Evolutionary conservation across 352 stramenopile genomes (phyloP), one percentile per base, ranked within the genome.

Genomic region (Discostella stelligera): DNA sequence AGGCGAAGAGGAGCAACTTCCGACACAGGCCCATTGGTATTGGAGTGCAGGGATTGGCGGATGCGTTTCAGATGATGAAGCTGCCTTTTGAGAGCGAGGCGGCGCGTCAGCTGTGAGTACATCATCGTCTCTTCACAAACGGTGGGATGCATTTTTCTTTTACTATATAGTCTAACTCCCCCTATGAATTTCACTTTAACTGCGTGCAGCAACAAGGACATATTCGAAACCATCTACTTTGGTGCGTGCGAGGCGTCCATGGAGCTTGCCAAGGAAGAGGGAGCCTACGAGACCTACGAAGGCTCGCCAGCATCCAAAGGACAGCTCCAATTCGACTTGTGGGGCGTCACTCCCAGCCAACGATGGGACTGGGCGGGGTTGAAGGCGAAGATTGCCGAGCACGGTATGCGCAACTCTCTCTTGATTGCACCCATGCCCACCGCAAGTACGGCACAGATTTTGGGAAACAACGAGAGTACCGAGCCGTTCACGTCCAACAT

Each of bases 151-250:
- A n/a, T 66, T 3, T 52, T 14, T 63, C 32, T 11, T 63, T 46
- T 48, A n/a, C n/a, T n/a, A 13, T n/a, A 5, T 46, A 27, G 2
- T 53, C 48, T 53, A 9, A 27, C 14, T 10, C 44, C 48, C 52
- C 48, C 0, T 50, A 13, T 3, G 21, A 21, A 18, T 64, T 32
- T 32, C 5, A 44, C 37, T 44, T 44, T 14, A 3, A 44, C 2
- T 2, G 13, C 27, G 14, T 32, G 27, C 63, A 82, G 74, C 16
- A 99, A 99, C 92, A 97, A 95, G 79, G 93, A 99, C 67, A 99
- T 99, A 83, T 99, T 99, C 83, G 97, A 99, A 88, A 98, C 97
- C n/a, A 98, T 99, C 52, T 99, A 99, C 91, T 99, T 95, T 80
- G 96, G 92, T 37, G 94, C 97, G 10, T 95, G 98, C 83, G 95